phyloP scores from a whole-genome alignment of 805 yeast species.

The Wickerhamomyces tratensis region DNA sequence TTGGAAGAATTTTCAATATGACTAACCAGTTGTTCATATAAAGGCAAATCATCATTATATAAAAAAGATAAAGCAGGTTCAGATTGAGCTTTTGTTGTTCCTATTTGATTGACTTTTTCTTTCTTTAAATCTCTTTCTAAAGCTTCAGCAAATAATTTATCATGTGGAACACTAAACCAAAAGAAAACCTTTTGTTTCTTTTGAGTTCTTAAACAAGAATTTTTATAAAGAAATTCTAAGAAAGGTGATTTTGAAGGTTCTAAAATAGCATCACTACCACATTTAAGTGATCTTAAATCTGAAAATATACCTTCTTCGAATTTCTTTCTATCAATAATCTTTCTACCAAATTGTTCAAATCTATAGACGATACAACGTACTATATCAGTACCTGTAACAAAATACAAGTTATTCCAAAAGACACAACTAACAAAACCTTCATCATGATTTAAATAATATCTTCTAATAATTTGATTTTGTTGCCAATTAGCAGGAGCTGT shows the following conservation, averaged over 20 bases:
- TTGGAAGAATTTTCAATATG: conserved; percentile 23
- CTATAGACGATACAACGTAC: conserved; percentile 86
- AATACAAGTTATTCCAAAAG: conserved; percentile 82
- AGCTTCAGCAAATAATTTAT: conserved; percentile 85
- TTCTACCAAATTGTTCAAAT: conserved; percentile 84
- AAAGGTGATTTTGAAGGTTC: conserved; percentile 84
- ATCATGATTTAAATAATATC: conserved; percentile 77
- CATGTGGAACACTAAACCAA: conserved; percentile 96
- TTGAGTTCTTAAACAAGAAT: conserved; percentile 85
- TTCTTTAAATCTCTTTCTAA: conserved; percentile 84
- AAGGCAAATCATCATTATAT: conserved; percentile 42
- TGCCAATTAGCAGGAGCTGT: conserved; percentile 97
- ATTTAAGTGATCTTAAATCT: conserved; percentile 77
- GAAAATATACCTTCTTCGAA: conserved; percentile 96
- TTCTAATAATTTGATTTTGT: conserved; percentile 74
- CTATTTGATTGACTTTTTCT: conserved; percentile 47
- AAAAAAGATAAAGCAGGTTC: conserved; percentile 79
- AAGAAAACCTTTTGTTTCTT: conserved; percentile 95
- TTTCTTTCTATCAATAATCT: conserved; percentile 77
- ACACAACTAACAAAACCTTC: conserved; percentile 93
- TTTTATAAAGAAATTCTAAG: conserved; percentile 73
- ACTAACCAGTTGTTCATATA: conserved; percentile 42
- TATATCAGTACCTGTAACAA: conserved; percentile 92
- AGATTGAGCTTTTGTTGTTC: conserved; percentile 62
- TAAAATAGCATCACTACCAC: conserved; percentile 78